A percentile compares a stretch with the other conserved stretches of the same genome.
Conservation (phyloP, 2,329 filamentous ascomycete genomes). For the Delphinella strobiligena region DNA sequence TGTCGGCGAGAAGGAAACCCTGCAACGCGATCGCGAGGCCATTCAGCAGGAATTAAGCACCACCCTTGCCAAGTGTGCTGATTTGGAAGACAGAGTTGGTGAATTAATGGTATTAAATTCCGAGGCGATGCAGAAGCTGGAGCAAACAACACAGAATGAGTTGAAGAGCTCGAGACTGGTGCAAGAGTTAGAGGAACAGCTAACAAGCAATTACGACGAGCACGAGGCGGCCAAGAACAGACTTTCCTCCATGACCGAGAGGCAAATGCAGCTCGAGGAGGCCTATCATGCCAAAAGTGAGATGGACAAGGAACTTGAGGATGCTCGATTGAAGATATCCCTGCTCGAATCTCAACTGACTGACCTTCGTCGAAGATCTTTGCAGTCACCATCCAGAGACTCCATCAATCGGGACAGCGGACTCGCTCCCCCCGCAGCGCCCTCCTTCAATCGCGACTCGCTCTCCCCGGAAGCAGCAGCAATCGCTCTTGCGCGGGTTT, state of each 20-base stretch:
- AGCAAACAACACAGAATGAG: constrained; percentile 51
- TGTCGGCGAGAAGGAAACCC: not conserved
- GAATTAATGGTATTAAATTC: constrained; percentile 39
- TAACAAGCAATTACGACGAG: constrained; percentile 90
- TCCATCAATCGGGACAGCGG: constrained; percentile 10
- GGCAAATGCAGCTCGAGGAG: constrained; percentile 29
- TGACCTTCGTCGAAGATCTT: constrained; percentile 29
- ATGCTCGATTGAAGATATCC: constrained; percentile 63
- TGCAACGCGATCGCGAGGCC: constrained; percentile 3
- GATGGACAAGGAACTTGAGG: constrained; percentile 55
- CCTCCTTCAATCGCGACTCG: constrained; percentile 33
- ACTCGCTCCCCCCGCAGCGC: too few relatives aligned
- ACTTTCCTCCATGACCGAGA: constrained; percentile 54
- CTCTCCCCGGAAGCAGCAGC: constrained; percentile 31
- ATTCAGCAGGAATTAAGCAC: constrained; percentile 31
- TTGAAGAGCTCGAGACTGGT: constrained; percentile 86
- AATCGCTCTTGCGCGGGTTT: constrained; percentile 42
- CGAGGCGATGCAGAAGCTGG: constrained; percentile 45
- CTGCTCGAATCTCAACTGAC: constrained; percentile 61
- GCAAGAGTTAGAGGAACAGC: constrained; percentile 91
- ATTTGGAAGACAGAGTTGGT: constrained; percentile 30
- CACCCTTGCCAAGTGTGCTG: constrained; percentile 24
- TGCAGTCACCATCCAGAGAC: constrained; percentile 17
- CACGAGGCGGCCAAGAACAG: constrained; percentile 77
- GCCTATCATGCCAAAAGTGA: constrained; percentile 29